Base-by-base conservation (phyloP, 2,329 filamentous ascomycete species). In the Ophiostoma sp. region DNA sequence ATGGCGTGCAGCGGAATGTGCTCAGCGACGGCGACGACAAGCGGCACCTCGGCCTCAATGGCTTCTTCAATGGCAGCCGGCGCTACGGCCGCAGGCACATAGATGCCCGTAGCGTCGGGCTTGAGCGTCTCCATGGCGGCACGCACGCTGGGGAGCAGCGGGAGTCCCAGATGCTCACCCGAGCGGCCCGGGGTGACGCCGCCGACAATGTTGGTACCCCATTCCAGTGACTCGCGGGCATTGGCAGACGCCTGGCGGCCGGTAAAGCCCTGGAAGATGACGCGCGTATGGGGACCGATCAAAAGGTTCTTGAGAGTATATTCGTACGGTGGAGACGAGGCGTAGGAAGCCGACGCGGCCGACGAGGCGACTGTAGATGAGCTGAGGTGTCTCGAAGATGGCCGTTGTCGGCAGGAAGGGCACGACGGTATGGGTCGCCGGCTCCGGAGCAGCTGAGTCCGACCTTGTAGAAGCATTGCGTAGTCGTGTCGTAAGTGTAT, bases 1-100 rank as follows among this genome's bases (percentile, higher is more conserved):
- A 94, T 89, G 76, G 94, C 90, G 77, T 93, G 90, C 23, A 93
- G 80, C 0, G 91, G 91, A 44, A 94, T 89, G 77, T 93, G 90
- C 77, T 94, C 91, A 6, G 91, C 90, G 7, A 94, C 91, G 6
- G 90, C 89, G 7, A 93, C 90, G 31, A 94, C 87, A 1, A 94
- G 83, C 0, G 90, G 90, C 0, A 94, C 88, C 76, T 94, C 90
- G 0, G 90, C 90, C 76, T 91, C 90, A 71, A 94, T 89, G 1
- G 91, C 91, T 77, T 94, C 90, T 77, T 92, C 89, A 75, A 94
- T 93, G 0, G 91, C 91, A 35, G 83, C 82, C 0, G 88, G 84
- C 1, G 91, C 91, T 73, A 90, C 87, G 71, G 88, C 86, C n/a
- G 91, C 90, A 1, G 91, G 89, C 2, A 94, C 91, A 74, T 92